These are phyloP conservation scores for Phytophthora vignae DNA, from an alignment of 352 stramenopile genomes.

Conservation along the genomic window DNA sequence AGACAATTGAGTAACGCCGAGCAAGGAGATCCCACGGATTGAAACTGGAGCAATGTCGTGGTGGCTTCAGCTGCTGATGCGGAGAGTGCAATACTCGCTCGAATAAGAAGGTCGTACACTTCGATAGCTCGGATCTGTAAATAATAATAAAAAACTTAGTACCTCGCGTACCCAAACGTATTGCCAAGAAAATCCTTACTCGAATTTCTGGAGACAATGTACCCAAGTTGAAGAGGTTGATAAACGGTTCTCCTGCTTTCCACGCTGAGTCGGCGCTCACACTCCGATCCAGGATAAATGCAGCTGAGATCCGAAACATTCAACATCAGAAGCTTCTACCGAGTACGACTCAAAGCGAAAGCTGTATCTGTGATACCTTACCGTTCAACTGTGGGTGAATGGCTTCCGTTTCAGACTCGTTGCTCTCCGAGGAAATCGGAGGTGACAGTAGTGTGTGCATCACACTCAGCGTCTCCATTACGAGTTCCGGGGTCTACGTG, in stretches of 20 bases:
- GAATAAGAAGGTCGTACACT: slow-evolving; percentile 29
- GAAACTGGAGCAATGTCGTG: slow-evolving; percentile 33
- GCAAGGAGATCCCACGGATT: slow-evolving; percentile 42
- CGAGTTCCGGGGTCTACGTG: slow-evolving; percentile 42
- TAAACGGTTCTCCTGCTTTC: slow-evolving; percentile 62
- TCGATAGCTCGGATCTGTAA: slow-evolving; percentile 28
- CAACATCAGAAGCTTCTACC: not conserved
- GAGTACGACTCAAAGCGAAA: not conserved
- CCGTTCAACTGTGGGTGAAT: slow-evolving; percentile 55
- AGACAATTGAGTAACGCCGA: slow-evolving; percentile 49
- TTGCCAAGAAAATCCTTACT: slow-evolving; percentile 10
- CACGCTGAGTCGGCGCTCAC: slow-evolving; percentile 32
- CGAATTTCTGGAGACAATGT: slow-evolving; percentile 35
- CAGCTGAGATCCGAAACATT: slow-evolving; percentile 34
- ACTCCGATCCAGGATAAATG: slow-evolving; percentile 53
- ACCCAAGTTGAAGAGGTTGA: slow-evolving; percentile 37
- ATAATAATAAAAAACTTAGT: not conserved
- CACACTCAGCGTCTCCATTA: slow-evolving; percentile 44
- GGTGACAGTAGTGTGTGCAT: slow-evolving; percentile 40
- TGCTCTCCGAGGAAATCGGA: not conserved
- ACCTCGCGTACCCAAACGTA: too few relatives aligned
- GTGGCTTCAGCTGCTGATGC: not conserved
- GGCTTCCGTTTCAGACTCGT: slow-evolving; percentile 6
- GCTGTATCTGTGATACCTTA: slow-evolving; percentile 19
- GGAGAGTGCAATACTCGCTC: slow-evolving; percentile 11